Conservation (phyloP, 179 eudicot genomes). For the Spergularia azorica region DNA sequence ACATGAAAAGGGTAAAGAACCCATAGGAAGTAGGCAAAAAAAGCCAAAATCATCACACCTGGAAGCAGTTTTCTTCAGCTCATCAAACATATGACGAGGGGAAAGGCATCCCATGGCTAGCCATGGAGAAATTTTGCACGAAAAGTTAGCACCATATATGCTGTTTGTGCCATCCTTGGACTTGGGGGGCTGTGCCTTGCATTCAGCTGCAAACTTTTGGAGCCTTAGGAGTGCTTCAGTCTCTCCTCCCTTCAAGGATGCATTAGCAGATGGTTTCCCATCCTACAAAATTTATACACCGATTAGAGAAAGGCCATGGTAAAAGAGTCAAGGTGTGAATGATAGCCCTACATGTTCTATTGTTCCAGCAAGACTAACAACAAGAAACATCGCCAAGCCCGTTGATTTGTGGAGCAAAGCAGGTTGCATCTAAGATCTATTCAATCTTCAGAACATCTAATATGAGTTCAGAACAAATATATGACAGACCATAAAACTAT, state of each 20-base stretch:
- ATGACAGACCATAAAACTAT: too few species aligned
- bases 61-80: constrained; percentile 79
- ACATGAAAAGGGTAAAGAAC: background rate
- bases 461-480: too few species aligned
- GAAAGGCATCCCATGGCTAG: constrained; percentile 94
- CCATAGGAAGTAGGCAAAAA: background rate
- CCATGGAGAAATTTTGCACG: constrained; percentile 98
- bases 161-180: constrained; percentile 63
- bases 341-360: background rate
- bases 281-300: constrained; percentile 39
- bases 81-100: constrained; percentile 93
- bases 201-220: constrained; percentile 77
- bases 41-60: constrained; percentile 40
- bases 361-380: too few species aligned
- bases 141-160: constrained; percentile 92
- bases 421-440: background rate
- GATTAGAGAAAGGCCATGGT: constrained; percentile 3
- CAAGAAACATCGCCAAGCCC: background rate
- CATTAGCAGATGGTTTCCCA: constrained; percentile 70
- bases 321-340: background rate
- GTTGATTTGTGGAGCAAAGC: background rate
- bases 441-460: too few species aligned
- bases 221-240: constrained; percentile 91
- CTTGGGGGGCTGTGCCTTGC: constrained; percentile 74
- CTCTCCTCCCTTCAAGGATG: constrained; percentile 88